Base-by-base conservation (phyloP, 371 early-diverging fungal genomes). In the Apophysomyces elegans region DNA sequence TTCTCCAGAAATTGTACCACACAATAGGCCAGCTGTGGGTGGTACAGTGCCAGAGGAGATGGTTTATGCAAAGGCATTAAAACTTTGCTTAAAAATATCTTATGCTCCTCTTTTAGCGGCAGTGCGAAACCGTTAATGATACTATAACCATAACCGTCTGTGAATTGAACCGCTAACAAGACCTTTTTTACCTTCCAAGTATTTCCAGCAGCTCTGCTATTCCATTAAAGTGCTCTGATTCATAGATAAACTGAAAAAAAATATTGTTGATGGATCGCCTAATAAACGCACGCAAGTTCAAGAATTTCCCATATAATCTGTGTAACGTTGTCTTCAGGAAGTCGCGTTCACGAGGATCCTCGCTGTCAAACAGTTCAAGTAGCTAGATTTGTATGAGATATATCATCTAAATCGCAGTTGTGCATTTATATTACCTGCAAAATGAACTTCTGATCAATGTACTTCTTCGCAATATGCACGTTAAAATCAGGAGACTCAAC, bases 41-140 rank as follows among this genome's bases (percentile, higher is more conserved):
- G 96, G 70, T 98, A 99, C 47, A 93, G 75, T 0, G 90, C 84
- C 70, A 99, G 77, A 4, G 93, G 91, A 39, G 92, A 89, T 7
- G 94, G 93, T 74, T 98, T 98, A 77, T 99, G 98, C 50, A 99
- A 79, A 8, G 98, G 98, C 61, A 99, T 81, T 61, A 99, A 84
- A 5, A 96, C 98, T 45, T 90, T 85, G 16, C 88, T 89, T 61
- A 99, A 76, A 77, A 99, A 99, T 12, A 88, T 88, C 75, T 96
- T 96, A 81, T 99, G 99, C 77, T 99, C 99, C 56, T 97, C 96
- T 75, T 98, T 98, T 39, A 99, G 79, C 39, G 99, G 99, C 18
- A 96, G 79, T 0, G 99, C 97, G 74, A 99, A 99, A 9, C 99
- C 99, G 76, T 99, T 99, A 78, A 99, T 98, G 70, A 99, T 98